phyloP scores from a whole-genome alignment of 2,329 filamentous ascomycete genomes.

The Cordyceps fumosorosea region DNA sequence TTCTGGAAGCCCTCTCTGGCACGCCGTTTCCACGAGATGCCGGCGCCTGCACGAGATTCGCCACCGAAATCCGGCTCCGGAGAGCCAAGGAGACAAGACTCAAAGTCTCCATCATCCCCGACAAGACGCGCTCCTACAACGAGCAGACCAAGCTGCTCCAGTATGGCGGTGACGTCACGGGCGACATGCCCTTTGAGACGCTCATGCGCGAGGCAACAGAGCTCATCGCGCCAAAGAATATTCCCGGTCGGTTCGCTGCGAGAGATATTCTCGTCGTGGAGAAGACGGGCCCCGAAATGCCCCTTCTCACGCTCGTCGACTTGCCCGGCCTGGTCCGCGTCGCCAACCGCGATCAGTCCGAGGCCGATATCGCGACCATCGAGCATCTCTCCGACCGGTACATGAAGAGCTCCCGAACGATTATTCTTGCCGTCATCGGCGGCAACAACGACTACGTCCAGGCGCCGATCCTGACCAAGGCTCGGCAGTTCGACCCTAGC shows the following conservation, averaged over 20 bases:
- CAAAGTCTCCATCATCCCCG: conserved; percentile 49
- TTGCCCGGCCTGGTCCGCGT: conserved; percentile 52
- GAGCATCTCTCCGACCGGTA: conserved; percentile 45
- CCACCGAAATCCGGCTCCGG: conserved; percentile 53
- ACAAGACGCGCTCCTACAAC: conserved; percentile 38
- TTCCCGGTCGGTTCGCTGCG: conserved; percentile 44
- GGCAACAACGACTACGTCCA: conserved; percentile 51
- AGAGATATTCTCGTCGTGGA: conserved; percentile 52
- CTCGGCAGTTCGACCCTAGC: conserved; percentile 42
- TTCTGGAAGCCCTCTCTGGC: conserved; percentile 56
- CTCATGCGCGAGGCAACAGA: conserved; percentile 46
- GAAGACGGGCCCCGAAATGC: conserved; percentile 51
- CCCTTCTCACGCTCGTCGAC: conserved; percentile 55
- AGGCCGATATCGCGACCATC: conserved; percentile 46
- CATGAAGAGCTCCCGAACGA: conserved; percentile 49
- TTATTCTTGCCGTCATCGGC: conserved; percentile 49
- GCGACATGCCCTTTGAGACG: conserved; percentile 40
- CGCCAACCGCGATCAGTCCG: conserved; percentile 46
- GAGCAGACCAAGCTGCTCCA: conserved; percentile 42
- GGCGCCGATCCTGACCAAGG: conserved; percentile 44
- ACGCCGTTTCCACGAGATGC: conserved; percentile 55
- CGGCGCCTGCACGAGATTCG: conserved; percentile 55
- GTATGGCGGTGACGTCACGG: conserved; percentile 41
- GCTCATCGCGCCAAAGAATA: conserved; percentile 43
- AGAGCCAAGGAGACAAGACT: conserved; percentile 37